phyloP scores from a whole-genome alignment of 2,329 filamentous ascomycete species.

The Phaeosphaeriaceae sp. region DNA sequence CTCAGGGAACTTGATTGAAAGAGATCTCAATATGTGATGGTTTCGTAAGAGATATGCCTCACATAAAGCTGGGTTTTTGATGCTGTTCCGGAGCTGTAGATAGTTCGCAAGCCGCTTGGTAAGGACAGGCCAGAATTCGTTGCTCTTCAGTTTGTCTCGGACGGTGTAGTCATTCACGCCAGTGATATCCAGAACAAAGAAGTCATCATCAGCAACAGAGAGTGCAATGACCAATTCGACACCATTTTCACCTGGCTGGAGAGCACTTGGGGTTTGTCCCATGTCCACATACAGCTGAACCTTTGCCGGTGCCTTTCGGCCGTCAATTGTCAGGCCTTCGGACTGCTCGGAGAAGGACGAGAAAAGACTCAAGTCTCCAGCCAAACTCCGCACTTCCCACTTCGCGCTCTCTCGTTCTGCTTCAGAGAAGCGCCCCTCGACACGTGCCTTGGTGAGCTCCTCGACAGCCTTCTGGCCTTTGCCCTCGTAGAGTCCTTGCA shows the following conservation, averaged over 20 bases:
- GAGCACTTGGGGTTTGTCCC: conserved; percentile 65
- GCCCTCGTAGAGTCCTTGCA: conserved; percentile 78
- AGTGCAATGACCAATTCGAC: conserved; percentile 75
- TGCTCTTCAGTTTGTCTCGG: conserved; percentile 74
- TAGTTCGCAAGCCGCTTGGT: conserved; percentile 77
- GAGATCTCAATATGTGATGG: conserved; percentile 74
- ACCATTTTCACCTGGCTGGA: conserved; percentile 57
- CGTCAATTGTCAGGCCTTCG: conserved; percentile 66
- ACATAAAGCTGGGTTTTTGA: conserved; percentile 69
- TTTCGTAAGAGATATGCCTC: conserved; percentile 78
- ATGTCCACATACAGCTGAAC: conserved; percentile 78
- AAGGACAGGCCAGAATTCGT: conserved; percentile 77
- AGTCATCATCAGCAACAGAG: conserved; percentile 59
- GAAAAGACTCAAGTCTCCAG: conserved; percentile 62
- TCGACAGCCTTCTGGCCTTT: conserved; percentile 80
- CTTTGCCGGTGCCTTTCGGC: conserved; percentile 70
- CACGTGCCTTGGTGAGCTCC: conserved; percentile 83
- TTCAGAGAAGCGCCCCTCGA: conserved; percentile 86
- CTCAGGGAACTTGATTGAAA: conserved; percentile 68
- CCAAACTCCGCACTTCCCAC: conserved; percentile 78
- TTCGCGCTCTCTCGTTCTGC: conserved; percentile 79
- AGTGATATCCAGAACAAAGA: conserved; percentile 64
- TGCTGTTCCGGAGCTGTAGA: conserved; percentile 72
- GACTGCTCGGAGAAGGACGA: conserved; percentile 77
- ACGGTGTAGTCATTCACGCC: conserved; percentile 75